Evolutionary conservation across 257 asterid species (phyloP), one percentile per base, ranked within the genome.

Genomic region (Fraxinus anomala): DNA sequence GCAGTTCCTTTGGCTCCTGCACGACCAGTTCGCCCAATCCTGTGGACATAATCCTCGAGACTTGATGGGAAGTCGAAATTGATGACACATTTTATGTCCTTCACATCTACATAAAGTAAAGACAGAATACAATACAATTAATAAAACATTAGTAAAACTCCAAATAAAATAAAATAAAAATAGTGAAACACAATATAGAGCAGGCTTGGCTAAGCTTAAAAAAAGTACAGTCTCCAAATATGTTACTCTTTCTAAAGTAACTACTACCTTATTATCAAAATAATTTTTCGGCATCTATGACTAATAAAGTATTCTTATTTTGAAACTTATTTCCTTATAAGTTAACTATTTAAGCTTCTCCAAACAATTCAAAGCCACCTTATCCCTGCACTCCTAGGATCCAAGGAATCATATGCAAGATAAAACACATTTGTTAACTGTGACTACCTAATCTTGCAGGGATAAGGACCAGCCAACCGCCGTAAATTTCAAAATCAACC

Each of bases 361-460:
- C 69, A 63, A 63, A 63, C 17, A 61, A n/a, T 63, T 31, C 63
- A 82, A 78, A 75, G 92, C 94, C 92, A 77, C 99, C 99, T 92
- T 92, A 92, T 91, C 97, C 99, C 99, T 90, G 97, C 97, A 86
- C 68, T 79, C 89, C 84, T 84, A 86, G 78, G 94, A 91, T 87
- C 89, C 89, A 79, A 88, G 82, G 36, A 85, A 89, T 76, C 87
- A 54, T 70, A 78, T 86, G 81, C 75, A 84, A 83, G 94, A 92
- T 86, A 73, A 47, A 89, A 89, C 91, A 90, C 92, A 91, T 86
- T 88, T 87, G 85, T 81, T 72, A 86, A 79, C 90, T 88, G 92
- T 91, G 96, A 96, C 92, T 91, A 94, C 96, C 97, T 88, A 87
- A 91, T 91, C 87, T 89, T 90, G 96, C 97, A 94, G 96, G 98